Evolutionary conservation across 2,329 filamentous ascomycete species (phyloP), one percentile per base, ranked within the genome.

Genomic region (Trichoderma polysporum): DNA sequence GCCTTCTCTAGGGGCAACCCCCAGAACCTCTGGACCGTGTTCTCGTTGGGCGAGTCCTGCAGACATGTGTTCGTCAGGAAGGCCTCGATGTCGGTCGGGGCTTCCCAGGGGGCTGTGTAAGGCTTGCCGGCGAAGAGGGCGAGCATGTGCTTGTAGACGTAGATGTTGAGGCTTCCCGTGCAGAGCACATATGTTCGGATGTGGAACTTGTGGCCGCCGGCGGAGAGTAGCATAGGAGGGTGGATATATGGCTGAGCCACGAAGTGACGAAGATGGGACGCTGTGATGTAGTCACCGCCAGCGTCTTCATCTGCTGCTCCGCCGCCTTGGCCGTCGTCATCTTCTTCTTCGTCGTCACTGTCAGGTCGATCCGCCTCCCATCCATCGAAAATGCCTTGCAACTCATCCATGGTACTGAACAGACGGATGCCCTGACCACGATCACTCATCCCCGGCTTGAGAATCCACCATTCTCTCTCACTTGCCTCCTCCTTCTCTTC

Each of bases 381-480:
- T 66, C 87, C 90, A 71, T 97, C 93, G 74, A 98, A 99, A 63
- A 99, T 95, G 15, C 76, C 84, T 68, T 91, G 90, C n/a, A 99
- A 81, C 75, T 97, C 90, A 66, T 90, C 88, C 82, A 95, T 91
- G 2, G 88, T 92, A 73, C 88, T 91, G 78, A 99, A 99, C 0
- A 99, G 82, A 45, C 92, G 83, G 67, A 99, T 97, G 1, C 95
- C 95, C 76, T 97, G 94, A 0, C 94, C 95, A 27, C 94, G 87
- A 76, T 99, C 95, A 77, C 93, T 97, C 95, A 99, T 98, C 9
- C 94, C 91, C 0, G 95, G 94, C 79, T 99, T 99, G 68, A 99
- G 79, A 71, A 99, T 98, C 95, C 95, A 99, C 94, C 94, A 99
- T 76, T 96, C 88, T 68, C 85, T 84, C 49, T 85, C 80, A 37